Evolutionary conservation across 768 basidiomycete species (phyloP).

Genomic region (Tulasnella sp.): DNA sequence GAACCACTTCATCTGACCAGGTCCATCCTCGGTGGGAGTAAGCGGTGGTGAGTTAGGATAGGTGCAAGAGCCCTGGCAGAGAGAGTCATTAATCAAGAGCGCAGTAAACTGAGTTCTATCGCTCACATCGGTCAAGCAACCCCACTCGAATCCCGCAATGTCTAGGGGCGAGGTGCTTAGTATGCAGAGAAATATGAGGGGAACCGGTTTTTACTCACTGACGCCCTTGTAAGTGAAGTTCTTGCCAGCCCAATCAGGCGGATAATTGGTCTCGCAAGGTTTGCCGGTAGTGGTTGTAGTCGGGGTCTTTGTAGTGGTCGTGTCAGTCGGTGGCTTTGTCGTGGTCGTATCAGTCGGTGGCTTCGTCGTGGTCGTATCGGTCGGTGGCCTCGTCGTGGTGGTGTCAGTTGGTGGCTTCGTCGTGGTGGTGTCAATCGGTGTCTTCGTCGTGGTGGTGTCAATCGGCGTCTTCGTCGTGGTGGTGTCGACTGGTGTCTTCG

Average conservation of each 20-base stretch:
- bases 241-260: not conserved
- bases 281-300: not conserved
- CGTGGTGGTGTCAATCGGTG: not conserved
- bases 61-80: constrained; percentile 31
- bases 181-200: too few species aligned
- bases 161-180: too few species aligned
- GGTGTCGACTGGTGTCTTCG: not conserved
- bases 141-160: constrained; percentile 27
- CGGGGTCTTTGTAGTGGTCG: not conserved
- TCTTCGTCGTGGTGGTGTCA: not conserved
- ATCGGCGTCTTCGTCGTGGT: not conserved
- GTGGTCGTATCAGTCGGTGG: not conserved
- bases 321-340: not conserved
- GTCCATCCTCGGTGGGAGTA: constrained; percentile 48
- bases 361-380: not conserved
- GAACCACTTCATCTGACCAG: constrained; percentile 61
- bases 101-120: constrained; percentile 36
- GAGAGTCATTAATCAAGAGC: not conserved
- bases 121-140: constrained; percentile 38
- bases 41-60: constrained; percentile 33
- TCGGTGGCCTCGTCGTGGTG: not conserved
- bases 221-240: constrained; percentile 17
- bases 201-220: too few species aligned
- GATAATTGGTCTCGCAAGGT: not conserved
- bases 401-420: not conserved